Conservation (phyloP, 2,329 filamentous ascomycete species). For the Balansia obtecta region DNA sequence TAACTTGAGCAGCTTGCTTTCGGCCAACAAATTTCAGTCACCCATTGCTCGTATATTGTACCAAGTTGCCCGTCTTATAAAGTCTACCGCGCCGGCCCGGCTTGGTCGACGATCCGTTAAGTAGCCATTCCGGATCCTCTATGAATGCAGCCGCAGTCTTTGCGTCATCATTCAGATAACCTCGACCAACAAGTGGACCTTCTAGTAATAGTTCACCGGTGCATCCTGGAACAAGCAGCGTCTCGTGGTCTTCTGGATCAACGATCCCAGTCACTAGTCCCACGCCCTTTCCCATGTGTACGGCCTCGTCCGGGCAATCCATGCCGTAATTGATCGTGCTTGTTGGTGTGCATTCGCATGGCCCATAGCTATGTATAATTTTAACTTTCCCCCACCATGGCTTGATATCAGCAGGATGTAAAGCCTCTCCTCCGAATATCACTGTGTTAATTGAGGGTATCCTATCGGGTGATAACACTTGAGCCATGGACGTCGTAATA, state of each 20-base stretch:
- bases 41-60: conserved; percentile 9
- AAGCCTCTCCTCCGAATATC: background rate
- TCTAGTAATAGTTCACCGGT: conserved; percentile 25
- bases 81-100: conserved; percentile 8
- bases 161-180: conserved; percentile 30
- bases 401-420: background rate
- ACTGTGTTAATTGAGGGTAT: background rate
- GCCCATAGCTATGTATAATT: background rate
- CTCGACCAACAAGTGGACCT: conserved; percentile 33
- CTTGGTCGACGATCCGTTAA: background rate
- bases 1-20: conserved; percentile 10
- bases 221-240: conserved; percentile 9
- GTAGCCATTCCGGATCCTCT: conserved; percentile 11
- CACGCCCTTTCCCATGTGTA: conserved; percentile 1
- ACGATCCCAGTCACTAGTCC: conserved; percentile 13
- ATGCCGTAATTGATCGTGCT: background rate
- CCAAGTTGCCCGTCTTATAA: conserved; percentile 12
- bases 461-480: background rate
- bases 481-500: background rate
- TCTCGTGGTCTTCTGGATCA: conserved; percentile 10
- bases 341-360: background rate
- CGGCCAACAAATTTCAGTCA: conserved; percentile 9
- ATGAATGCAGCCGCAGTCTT: conserved; percentile 21
- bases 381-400: background rate
- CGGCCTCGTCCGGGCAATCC: background rate